Conservation (phyloP, 2,329 filamentous ascomycete species). For the Meredithiella fracta region DNA sequence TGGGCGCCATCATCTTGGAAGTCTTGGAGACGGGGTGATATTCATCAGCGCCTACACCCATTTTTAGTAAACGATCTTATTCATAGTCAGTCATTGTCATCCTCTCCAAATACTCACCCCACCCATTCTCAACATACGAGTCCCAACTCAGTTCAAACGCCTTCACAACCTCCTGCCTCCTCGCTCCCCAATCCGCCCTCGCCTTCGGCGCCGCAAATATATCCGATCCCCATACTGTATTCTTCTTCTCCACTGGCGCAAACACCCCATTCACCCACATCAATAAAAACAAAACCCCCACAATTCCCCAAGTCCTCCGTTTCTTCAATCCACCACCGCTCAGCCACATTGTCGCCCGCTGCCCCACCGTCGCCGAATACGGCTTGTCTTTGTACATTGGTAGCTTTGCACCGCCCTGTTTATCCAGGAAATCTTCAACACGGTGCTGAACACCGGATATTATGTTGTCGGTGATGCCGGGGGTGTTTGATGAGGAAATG, state of each 20-base stretch:
- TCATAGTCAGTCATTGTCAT: background rate
- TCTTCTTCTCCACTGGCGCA: constrained; percentile 22
- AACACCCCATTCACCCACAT: constrained; percentile 59
- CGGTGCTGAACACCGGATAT: constrained; percentile 39
- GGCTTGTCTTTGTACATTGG: constrained; percentile 99
- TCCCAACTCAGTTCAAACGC: constrained; percentile 87
- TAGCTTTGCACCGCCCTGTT: constrained; percentile 34
- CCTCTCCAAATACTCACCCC: constrained; percentile 47
- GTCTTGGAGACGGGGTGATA: constrained; percentile 70
- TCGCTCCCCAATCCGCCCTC: constrained; percentile 54
- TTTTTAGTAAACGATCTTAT: constrained; percentile 18
- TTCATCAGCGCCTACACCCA: constrained; percentile 55
- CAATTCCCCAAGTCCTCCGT: constrained; percentile 23
- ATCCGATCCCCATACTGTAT: constrained; percentile 42
- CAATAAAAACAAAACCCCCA: constrained; percentile 35
- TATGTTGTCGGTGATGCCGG: constrained; percentile 17
- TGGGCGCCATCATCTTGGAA: constrained; percentile 68
- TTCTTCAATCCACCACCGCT: constrained; percentile 38
- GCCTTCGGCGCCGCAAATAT: constrained; percentile 28
- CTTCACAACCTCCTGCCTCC: constrained; percentile 69
- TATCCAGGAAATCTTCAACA: constrained; percentile 49
- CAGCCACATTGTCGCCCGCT: constrained; percentile 39
- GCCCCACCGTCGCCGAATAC: constrained; percentile 39
- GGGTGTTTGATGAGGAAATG: background rate
- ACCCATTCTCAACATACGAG: constrained; percentile 80